Conservation (phyloP, 768 basidiomycete genomes). For the Mycena chlorophos region DNA sequence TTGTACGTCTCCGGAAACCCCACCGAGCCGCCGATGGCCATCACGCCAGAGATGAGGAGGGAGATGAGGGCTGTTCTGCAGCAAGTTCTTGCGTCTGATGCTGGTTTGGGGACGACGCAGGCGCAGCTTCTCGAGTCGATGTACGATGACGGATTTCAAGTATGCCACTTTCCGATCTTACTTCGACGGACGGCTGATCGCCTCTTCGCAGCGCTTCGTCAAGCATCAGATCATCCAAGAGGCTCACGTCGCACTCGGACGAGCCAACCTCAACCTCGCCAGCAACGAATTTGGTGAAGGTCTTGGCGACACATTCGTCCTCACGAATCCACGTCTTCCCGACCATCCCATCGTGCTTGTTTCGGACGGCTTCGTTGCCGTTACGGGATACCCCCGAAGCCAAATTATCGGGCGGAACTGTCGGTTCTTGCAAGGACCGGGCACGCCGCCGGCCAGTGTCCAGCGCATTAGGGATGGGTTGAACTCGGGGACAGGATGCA, state of each 20-base stretch:
- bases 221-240: slow-evolving; percentile 23
- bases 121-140: slow-evolving; percentile 13
- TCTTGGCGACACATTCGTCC: slow-evolving; percentile 19
- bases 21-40: neutral
- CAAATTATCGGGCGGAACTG: slow-evolving; percentile 20
- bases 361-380: slow-evolving; percentile 18
- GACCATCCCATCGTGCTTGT: slow-evolving; percentile 22
- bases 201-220: slow-evolving; percentile 11
- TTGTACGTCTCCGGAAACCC: slow-evolving; percentile 11
- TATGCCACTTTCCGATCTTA: neutral
- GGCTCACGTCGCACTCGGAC: slow-evolving; percentile 18
- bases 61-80: slow-evolving; percentile 13
- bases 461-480: slow-evolving; percentile 20
- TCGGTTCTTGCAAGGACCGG: slow-evolving; percentile 20
- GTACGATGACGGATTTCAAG: slow-evolving; percentile 12
- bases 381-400: slow-evolving; percentile 17
- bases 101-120: slow-evolving; percentile 7
- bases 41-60: slow-evolving; percentile 11
- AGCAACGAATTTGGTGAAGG: slow-evolving; percentile 8
- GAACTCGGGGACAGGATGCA: slow-evolving; percentile 21
- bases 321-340: slow-evolving; percentile 21
- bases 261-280: slow-evolving; percentile 13
- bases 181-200: neutral
- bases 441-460: slow-evolving; percentile 17
- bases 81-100: slow-evolving; percentile 10